A percentile compares a stretch with the other conserved stretches of the same genome.
Conservation (phyloP, 495 filamentous ascomycete genomes). For the Darksidea phi region DNA sequence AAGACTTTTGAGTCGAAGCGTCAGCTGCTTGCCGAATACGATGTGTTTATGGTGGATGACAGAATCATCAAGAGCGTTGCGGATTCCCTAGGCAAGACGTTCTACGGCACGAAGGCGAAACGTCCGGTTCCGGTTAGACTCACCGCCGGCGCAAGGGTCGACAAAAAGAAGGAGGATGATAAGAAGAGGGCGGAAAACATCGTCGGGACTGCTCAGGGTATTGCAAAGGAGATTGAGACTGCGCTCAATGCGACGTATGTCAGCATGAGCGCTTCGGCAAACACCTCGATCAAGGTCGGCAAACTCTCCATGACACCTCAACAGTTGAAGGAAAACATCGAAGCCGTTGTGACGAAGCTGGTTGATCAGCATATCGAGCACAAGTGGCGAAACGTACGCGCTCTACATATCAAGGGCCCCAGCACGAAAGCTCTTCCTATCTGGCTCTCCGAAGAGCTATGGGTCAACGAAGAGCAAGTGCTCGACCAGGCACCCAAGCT, state of each 20-base stretch:
- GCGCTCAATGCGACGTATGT: slow-evolving; percentile 69
- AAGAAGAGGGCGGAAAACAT: slow-evolving; percentile 56
- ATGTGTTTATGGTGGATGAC: slow-evolving; percentile 85
- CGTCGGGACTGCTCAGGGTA: slow-evolving; percentile 48
- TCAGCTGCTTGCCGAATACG: slow-evolving; percentile 78
- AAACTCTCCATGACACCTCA: slow-evolving; percentile 69
- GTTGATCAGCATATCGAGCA: slow-evolving; percentile 75
- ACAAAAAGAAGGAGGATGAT: slow-evolving; percentile 58
- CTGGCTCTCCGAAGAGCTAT: slow-evolving; percentile 87
- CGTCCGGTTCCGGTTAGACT: slow-evolving; percentile 76
- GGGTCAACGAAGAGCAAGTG: slow-evolving; percentile 78
- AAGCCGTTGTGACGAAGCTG: slow-evolving; percentile 64
- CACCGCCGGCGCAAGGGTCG: slow-evolving; percentile 35
- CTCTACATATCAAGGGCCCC: slow-evolving; percentile 83
- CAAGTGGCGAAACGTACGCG: slow-evolving; percentile 79
- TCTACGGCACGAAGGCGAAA: slow-evolving; percentile 76
- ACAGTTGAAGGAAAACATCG: slow-evolving; percentile 75
- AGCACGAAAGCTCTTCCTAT: slow-evolving; percentile 84
- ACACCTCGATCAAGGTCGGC: slow-evolving; percentile 51
- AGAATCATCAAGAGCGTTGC: slow-evolving; percentile 76
- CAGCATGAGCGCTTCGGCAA: slow-evolving; percentile 59
- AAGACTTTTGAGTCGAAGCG: slow-evolving; percentile 81
- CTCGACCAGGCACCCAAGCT: slow-evolving; percentile 54
- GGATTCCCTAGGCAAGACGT: slow-evolving; percentile 75
- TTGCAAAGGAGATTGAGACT: slow-evolving; percentile 70